These are phyloP conservation scores for Kodamaea fungicola DNA, from an alignment of 1,139 yeast species.

Conservation along the genomic window DNA sequence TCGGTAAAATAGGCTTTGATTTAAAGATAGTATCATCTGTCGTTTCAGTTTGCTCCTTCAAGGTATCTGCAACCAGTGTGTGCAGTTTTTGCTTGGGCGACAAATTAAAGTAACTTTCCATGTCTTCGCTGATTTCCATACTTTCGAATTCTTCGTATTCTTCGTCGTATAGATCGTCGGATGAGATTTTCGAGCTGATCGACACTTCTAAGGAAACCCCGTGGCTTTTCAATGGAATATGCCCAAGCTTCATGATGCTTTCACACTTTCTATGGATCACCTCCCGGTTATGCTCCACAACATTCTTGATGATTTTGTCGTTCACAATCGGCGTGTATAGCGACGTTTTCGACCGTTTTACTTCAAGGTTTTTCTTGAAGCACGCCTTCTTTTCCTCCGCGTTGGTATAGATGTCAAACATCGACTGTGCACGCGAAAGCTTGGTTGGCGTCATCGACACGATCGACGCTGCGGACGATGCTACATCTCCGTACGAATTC, in stretches of 20 bases:
- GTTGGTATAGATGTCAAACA: conserved; percentile 30
- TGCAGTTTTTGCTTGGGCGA: background rate
- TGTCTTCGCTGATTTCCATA: conserved; percentile 5
- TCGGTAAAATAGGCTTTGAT: conserved; percentile 22
- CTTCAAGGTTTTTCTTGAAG: conserved; percentile 12
- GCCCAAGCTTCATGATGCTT: conserved; percentile 22
- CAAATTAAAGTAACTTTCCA: background rate
- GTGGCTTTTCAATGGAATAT: background rate
- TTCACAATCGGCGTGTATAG: conserved; percentile 21
- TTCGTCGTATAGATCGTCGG: conserved; percentile 1
- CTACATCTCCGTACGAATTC: conserved; percentile 11
- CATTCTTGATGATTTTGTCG: conserved; percentile 18
- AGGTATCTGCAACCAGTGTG: background rate
- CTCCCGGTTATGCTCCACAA: conserved; percentile 21
- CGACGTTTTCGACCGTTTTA: conserved; percentile 28
- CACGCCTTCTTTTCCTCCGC: background rate
- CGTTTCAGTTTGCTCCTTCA: background rate
- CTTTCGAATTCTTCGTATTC: conserved; percentile 1
- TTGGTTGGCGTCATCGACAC: conserved; percentile 16
- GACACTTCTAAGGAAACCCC: conserved; percentile 1
- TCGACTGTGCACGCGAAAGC: conserved; percentile 37
- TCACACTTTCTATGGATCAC: conserved; percentile 26
- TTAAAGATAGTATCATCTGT: conserved; percentile 7
- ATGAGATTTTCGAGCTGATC: background rate
- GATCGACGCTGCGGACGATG: conserved; percentile 1